These are phyloP conservation scores for Polygonum aviculare DNA, from an alignment of 148 eudicot genomes.

Conservation along the genomic window DNA sequence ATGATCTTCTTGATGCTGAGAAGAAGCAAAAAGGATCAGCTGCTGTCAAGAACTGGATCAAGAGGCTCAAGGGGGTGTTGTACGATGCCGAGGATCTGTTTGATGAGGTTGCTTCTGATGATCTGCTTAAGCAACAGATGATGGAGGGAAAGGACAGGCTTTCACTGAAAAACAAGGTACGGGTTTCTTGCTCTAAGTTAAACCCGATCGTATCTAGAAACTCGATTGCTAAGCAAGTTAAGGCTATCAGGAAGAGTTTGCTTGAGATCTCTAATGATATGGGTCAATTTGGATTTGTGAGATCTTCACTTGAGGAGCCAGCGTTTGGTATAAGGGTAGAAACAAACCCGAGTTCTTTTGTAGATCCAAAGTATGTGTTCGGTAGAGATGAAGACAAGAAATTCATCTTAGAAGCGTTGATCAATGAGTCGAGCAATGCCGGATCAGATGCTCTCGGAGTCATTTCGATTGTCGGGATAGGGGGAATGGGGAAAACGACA, in stretches of 20 bases:
- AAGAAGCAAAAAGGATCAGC: constrained; percentile 17
- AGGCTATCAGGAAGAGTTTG: not conserved
- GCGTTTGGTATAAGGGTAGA: not conserved
- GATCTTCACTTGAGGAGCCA: not conserved
- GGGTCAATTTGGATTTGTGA: not conserved
- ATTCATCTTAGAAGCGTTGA: not conserved
- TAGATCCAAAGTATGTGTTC: not conserved
- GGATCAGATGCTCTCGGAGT: constrained; percentile 13
- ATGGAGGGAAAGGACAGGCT: not conserved
- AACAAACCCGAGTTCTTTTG: not conserved
- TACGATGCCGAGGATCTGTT: not conserved
- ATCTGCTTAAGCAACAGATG: not conserved
- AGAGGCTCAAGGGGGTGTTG: not conserved
- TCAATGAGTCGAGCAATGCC: not conserved
- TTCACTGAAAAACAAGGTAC: not conserved
- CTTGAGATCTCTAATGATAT: not conserved
- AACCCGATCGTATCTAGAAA: not conserved
- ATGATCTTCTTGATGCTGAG: constrained; percentile 25
- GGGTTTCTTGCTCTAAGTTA: not conserved
- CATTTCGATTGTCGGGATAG: constrained; percentile 9
- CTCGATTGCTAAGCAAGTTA: not conserved
- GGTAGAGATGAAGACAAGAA: not conserved
- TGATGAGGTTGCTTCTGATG: not conserved
- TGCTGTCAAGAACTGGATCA: constrained; percentile 2
- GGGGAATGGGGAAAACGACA: not conserved